These are phyloP conservation scores for Heterobasidion annosum DNA, from an alignment of 1,284 basidiomycete genomes.

Conservation along the genomic window DNA sequence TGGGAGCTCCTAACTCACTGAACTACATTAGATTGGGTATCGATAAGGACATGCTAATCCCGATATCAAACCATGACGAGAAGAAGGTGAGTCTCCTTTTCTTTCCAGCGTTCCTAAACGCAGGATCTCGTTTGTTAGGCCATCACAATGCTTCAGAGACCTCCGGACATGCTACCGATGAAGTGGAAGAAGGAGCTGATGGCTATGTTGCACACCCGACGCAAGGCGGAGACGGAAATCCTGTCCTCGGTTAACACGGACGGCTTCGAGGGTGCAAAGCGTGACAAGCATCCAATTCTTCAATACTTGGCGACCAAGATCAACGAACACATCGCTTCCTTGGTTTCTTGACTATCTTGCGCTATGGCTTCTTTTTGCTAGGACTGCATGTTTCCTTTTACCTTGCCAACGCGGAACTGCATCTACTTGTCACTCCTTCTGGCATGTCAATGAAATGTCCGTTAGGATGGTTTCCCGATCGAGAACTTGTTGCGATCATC, in stretches of 20 bases:
- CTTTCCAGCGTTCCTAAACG: neutral
- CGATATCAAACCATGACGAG: slow-evolving; percentile 64
- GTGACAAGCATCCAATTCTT: slow-evolving; percentile 11
- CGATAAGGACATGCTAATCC: slow-evolving; percentile 52
- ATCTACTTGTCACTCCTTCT: too few species aligned
- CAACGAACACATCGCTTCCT: slow-evolving; percentile 1
- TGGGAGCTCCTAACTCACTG: neutral
- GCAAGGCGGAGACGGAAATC: slow-evolving; percentile 88
- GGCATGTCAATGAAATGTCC: too few species aligned
- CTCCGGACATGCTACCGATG: slow-evolving; percentile 33
- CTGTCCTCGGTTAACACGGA: slow-evolving; percentile 21
- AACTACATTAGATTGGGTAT: slow-evolving; percentile 44
- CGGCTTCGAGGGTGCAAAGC: neutral
- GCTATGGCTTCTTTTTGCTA: too few species aligned
- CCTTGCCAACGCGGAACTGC: too few species aligned
- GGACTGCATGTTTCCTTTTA: too few species aligned
- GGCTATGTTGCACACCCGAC: slow-evolving; percentile 67
- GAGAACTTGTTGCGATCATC: too few species aligned
- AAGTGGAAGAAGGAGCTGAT: slow-evolving; percentile 77
- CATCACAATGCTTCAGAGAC: slow-evolving; percentile 49
- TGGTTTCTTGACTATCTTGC: neutral
- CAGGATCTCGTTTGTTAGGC: slow-evolving; percentile 36
- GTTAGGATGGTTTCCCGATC: too few species aligned
- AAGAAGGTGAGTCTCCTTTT: slow-evolving; percentile 44
- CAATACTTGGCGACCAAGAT: slow-evolving; percentile 19